phyloP scores from a whole-genome alignment of 2,329 filamentous ascomycete species.

The Neoarthrinium moseri region DNA sequence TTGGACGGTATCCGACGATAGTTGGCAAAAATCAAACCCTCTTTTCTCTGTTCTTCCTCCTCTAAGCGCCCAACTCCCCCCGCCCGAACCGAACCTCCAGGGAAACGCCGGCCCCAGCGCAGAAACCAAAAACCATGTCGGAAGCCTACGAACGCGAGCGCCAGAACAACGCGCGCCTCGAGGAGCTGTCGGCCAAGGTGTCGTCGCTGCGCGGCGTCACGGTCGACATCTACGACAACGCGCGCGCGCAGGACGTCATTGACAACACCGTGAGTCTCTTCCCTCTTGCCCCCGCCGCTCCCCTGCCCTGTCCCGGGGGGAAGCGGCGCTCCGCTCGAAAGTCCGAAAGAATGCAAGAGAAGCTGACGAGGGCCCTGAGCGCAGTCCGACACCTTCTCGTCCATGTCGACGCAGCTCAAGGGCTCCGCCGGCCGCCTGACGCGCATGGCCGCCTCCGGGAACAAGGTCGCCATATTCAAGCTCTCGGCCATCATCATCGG shows the following conservation, averaged over 20 bases:
- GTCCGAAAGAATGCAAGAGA: neutral
- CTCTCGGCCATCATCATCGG: slow-evolving; percentile 79
- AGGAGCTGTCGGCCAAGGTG: slow-evolving; percentile 88
- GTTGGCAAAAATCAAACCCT: too few species aligned
- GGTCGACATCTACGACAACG: slow-evolving; percentile 97
- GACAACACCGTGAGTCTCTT: slow-evolving; percentile 71
- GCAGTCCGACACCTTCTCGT: slow-evolving; percentile 87
- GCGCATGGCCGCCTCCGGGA: slow-evolving; percentile 87
- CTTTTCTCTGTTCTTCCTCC: too few species aligned
- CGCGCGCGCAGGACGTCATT: slow-evolving; percentile 81
- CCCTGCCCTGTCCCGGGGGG: too few species aligned
- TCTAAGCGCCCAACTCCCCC: too few species aligned
- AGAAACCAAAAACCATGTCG: slow-evolving; percentile 68
- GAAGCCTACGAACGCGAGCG: slow-evolving; percentile 77
- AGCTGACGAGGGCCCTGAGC: neutral
- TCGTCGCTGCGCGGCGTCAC: slow-evolving; percentile 90
- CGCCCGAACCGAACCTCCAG: too few species aligned
- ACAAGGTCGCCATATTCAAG: slow-evolving; percentile 89
- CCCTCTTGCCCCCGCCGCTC: neutral
- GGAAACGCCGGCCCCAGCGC: too few species aligned
- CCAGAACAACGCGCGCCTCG: slow-evolving; percentile 93
- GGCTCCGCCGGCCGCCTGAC: slow-evolving; percentile 80
- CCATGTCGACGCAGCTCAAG: slow-evolving; percentile 78
- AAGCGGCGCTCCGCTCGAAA: too few species aligned
- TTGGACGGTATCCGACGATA: too few species aligned